phyloP scores from a whole-genome alignment of 345 rosid genomes.

The Alliaria petiolata region DNA sequence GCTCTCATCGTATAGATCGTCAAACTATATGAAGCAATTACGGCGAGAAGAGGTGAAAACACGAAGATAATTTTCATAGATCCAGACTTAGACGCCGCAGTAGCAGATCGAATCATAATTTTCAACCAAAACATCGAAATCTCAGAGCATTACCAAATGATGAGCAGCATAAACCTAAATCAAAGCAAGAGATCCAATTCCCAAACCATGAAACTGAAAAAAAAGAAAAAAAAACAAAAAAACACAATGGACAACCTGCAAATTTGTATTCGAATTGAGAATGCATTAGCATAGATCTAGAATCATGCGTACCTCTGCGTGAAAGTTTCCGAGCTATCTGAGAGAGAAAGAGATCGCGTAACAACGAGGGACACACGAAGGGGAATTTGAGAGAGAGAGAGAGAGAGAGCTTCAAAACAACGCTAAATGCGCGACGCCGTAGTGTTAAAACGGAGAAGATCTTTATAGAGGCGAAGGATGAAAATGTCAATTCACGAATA shows the following conservation, averaged over 20 bases:
- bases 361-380: neutral
- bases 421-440: slow-evolving; percentile 27
- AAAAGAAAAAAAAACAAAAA: too few species aligned
- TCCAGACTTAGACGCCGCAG: neutral
- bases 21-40: neutral
- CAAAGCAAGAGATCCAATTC: neutral
- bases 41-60: neutral
- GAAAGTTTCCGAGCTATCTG: neutral
- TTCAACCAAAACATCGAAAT: neutral
- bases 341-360: neutral
- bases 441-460: neutral
- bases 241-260: neutral
- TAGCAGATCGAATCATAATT: neutral
- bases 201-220: neutral
- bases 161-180: neutral
- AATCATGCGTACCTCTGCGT: slow-evolving; percentile 1
- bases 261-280: neutral
- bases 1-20: neutral
- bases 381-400: too few species aligned
- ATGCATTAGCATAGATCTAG: neutral
- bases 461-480: slow-evolving; percentile 11
- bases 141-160: neutral
- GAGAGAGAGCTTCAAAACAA: slow-evolving; percentile 20
- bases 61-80: neutral
- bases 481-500: neutral